Percentiles rank a stretch among this genome's conserved stretches.
Conservation (phyloP, 2,329 filamentous ascomycete genomes). For the Apiospora aurea region DNA sequence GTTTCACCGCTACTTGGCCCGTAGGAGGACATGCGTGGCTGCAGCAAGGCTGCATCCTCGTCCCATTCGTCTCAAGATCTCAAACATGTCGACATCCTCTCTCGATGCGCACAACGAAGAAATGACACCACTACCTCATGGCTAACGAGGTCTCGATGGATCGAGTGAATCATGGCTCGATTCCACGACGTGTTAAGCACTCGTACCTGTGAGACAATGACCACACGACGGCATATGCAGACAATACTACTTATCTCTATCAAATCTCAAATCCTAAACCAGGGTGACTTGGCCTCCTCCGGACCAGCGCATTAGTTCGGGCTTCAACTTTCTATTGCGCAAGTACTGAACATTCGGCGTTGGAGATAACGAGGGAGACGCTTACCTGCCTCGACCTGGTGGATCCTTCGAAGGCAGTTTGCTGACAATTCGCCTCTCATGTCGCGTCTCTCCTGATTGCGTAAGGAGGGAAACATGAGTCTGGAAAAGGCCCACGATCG, state of each 20-base stretch:
- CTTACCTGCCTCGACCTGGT: conserved; percentile 12
- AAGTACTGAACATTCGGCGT: neutral
- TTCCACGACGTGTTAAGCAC: conserved; percentile 1
- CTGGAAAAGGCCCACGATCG: neutral
- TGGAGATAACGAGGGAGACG: neutral
- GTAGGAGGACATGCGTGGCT: neutral
- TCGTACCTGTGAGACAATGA: conserved; percentile 10
- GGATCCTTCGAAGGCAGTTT: conserved; percentile 2
- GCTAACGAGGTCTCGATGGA: neutral
- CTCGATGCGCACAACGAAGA: neutral
- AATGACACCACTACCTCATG: conserved; percentile 5
- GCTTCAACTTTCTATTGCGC: neutral
- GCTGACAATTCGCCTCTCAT: conserved; percentile 5
- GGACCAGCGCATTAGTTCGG: conserved; percentile 12
- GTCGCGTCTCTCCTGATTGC: conserved; percentile 6
- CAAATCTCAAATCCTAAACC: neutral
- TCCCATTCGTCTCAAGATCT: conserved; percentile 6
- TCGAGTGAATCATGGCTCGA: conserved; percentile 1
- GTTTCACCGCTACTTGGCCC: conserved; percentile 16
- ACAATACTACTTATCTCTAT: neutral
- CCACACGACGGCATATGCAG: neutral
- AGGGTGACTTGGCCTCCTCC: conserved; percentile 1
- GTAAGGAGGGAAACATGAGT: neutral
- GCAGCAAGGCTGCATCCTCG: conserved; percentile 2
- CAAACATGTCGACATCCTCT: neutral